These are phyloP conservation scores for grape (Vitis vinifera) DNA, from an alignment of 164 flowering plant species.

Conservation along the genomic window DNA sequence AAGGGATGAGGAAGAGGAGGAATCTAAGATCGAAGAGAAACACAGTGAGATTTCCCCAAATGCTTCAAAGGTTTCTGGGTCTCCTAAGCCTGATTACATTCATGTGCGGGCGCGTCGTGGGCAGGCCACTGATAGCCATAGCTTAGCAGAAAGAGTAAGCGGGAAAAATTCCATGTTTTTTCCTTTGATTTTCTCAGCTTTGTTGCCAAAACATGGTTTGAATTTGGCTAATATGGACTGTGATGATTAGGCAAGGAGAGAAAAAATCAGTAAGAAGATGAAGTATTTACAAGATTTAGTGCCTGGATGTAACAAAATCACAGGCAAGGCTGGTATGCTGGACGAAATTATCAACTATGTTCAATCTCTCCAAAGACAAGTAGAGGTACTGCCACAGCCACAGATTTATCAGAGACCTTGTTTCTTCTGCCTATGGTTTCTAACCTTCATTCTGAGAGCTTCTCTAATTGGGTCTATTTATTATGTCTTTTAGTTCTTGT, in stretches of 20 bases:
- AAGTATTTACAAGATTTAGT: constrained; percentile 40
- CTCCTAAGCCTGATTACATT: constrained; percentile 21
- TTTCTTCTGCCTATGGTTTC: not conserved
- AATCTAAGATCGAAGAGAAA: not conserved
- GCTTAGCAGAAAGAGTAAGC: constrained; percentile 30
- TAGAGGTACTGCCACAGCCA: constrained; percentile 23
- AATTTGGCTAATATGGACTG: no score
- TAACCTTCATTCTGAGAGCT: not conserved
- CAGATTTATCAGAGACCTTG: no score
- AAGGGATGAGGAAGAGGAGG: constrained; percentile 1
- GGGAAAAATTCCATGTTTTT: not conserved
- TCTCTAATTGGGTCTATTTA: not conserved
- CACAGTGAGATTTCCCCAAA: not conserved
- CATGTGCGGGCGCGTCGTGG: constrained; percentile 28
- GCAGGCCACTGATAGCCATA: constrained; percentile 31
- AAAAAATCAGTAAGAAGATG: constrained; percentile 41
- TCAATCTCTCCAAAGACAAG: constrained; percentile 38
- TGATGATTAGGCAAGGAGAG: constrained; percentile 36
- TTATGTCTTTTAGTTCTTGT: constrained; percentile 26
- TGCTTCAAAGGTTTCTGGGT: constrained; percentile 15
- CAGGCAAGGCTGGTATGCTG: constrained; percentile 44
- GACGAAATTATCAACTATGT: constrained; percentile 46
- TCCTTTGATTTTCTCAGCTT: no score
- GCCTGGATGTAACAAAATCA: constrained; percentile 37
- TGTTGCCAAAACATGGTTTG: no score